Percentiles rank a stretch among this genome's conserved stretches.
These are phyloP conservation scores for Sporothrix variecibatus DNA, from an alignment of 2,329 filamentous ascomycete species.

Conservation along the genomic window DNA sequence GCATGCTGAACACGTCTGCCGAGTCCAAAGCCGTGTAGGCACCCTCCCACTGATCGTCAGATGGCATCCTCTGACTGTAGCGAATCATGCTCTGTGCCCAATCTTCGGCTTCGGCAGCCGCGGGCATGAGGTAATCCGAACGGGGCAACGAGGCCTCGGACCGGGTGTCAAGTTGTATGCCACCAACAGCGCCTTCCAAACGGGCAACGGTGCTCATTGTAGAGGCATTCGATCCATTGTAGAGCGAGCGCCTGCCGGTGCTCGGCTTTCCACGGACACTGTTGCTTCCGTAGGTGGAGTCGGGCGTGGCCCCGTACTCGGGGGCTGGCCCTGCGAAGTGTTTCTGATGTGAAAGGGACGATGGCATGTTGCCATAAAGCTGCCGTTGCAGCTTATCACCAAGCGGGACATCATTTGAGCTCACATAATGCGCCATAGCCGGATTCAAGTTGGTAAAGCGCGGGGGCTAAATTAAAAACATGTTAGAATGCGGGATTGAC, in stretches of 20 bases:
- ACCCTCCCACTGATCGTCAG: not conserved
- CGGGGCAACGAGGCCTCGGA: not conserved
- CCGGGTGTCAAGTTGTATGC: not conserved
- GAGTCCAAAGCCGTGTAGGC: not conserved
- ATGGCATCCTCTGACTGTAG: too few relatives aligned
- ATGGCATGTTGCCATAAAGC: too few relatives aligned
- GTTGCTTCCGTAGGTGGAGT: conserved; percentile 15
- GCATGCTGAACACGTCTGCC: not conserved
- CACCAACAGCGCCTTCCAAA: not conserved
- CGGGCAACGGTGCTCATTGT: not conserved
- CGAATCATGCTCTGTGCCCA: not conserved
- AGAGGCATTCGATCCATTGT: not conserved
- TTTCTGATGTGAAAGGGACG: not conserved
- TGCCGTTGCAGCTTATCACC: not conserved
- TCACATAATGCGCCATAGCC: not conserved
- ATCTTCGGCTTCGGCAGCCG: not conserved
- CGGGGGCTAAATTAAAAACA: not conserved
- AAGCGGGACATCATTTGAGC: not conserved
- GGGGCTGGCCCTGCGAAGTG: not conserved
- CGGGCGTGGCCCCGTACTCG: not conserved
- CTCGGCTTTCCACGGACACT: conserved; percentile 4
- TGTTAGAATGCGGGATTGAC: not conserved
- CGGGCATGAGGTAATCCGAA: not conserved
- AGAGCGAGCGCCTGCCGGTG: not conserved
- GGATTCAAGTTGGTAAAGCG: not conserved